Conservation (phyloP, 2,329 filamentous ascomycete species). For the Colletotrichum sp. region DNA sequence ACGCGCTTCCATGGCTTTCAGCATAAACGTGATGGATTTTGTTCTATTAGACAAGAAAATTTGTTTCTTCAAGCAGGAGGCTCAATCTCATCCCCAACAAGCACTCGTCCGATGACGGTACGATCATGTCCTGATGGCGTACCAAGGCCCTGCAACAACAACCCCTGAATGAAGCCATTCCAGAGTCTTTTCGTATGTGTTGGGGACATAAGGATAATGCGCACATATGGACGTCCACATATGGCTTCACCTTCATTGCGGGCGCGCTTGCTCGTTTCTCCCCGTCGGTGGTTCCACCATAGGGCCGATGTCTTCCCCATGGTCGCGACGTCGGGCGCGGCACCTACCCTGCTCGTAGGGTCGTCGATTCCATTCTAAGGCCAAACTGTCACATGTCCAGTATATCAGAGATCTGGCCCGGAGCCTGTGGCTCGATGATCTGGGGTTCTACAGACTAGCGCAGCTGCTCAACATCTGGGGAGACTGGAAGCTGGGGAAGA, state of each 20-base stretch:
- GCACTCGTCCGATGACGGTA: neutral
- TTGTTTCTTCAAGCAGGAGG: neutral
- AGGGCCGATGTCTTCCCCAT: conserved; percentile 6
- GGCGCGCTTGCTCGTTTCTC: neutral
- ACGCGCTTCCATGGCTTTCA: neutral
- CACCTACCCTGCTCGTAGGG: neutral
- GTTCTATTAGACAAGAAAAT: neutral
- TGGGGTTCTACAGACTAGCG: neutral
- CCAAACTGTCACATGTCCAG: neutral
- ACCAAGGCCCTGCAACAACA: neutral
- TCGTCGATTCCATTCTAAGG: neutral
- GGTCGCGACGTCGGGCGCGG: neutral
- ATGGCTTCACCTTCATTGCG: neutral
- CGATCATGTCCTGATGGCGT: neutral
- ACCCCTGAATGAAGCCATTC: neutral
- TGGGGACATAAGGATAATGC: neutral
- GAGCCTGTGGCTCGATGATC: neutral
- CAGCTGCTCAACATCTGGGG: neutral
- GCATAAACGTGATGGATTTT: neutral
- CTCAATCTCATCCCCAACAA: neutral
- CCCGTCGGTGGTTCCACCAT: neutral
- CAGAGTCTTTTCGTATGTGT: neutral
- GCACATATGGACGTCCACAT: neutral
- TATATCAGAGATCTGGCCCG: neutral
- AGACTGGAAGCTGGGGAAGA: neutral